These are phyloP conservation scores for Alternaria solani DNA, from an alignment of 2,329 filamentous ascomycete species.

Conservation along the genomic window DNA sequence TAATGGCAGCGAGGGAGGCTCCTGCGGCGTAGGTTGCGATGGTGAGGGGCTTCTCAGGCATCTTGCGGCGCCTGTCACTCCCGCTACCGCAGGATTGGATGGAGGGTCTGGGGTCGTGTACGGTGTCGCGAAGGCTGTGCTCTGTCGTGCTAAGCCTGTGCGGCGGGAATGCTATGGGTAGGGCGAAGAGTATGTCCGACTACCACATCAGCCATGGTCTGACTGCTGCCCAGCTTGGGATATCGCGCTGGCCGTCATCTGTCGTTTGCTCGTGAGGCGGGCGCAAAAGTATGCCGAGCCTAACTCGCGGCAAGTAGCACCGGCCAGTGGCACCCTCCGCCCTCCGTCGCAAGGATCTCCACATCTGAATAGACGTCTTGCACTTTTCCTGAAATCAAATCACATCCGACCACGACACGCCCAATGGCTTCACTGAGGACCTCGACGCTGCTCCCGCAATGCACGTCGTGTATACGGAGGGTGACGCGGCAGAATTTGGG, in stretches of 20 bases:
- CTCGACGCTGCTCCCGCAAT: slow-evolving; percentile 49
- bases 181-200: slow-evolving; percentile 4
- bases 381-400: slow-evolving; percentile 20
- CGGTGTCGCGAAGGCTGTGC: slow-evolving; percentile 19
- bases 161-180: slow-evolving; percentile 1
- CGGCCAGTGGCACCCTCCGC: slow-evolving; percentile 29
- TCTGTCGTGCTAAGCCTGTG: slow-evolving; percentile 17
- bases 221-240: slow-evolving; percentile 28
- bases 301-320: slow-evolving; percentile 20
- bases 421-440: slow-evolving; percentile 46
- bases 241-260: slow-evolving; percentile 35
- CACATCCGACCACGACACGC: slow-evolving; percentile 22
- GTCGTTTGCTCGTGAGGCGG: slow-evolving; percentile 37
- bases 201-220: slow-evolving; percentile 40
- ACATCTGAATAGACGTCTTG: slow-evolving; percentile 29
- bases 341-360: slow-evolving; percentile 38
- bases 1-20: slow-evolving; percentile 91
- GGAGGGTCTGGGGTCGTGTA: slow-evolving; percentile 27
- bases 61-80: slow-evolving; percentile 52
- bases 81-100: slow-evolving; percentile 34
- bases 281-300: slow-evolving; percentile 31
- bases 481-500: slow-evolving; percentile 43
- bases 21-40: slow-evolving; percentile 94
- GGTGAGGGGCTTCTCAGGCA: slow-evolving; percentile 84
- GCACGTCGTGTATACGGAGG: slow-evolving; percentile 49